Conservation (phyloP, 345 rosid genomes). For the Barbarea vulgaris region DNA sequence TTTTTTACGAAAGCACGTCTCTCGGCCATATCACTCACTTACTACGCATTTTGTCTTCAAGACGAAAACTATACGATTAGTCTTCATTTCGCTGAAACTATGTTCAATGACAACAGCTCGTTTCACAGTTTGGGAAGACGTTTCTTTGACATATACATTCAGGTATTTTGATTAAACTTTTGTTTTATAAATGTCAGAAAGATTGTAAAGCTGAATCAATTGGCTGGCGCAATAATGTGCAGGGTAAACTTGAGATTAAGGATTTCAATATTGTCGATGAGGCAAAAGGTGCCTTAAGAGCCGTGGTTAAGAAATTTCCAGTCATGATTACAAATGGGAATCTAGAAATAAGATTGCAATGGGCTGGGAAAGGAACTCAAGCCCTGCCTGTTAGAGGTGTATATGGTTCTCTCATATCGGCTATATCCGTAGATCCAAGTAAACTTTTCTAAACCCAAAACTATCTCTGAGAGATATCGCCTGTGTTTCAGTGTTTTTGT, state of each 20-base stretch:
- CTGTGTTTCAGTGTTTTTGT: neutral
- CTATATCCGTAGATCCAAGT: conserved; percentile 51
- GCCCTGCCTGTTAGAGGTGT: conserved; percentile 47
- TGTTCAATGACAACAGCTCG: conserved; percentile 45
- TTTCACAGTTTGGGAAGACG: conserved; percentile 59
- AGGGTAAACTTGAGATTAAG: conserved; percentile 54
- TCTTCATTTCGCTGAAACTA: conserved; percentile 81
- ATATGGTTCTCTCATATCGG: conserved; percentile 72
- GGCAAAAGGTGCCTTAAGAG: conserved; percentile 54
- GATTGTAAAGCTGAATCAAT: neutral
- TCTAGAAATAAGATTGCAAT: conserved; percentile 57
- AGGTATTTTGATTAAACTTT: conserved; percentile 45
- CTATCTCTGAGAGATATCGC: neutral
- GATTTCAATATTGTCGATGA: conserved; percentile 60
- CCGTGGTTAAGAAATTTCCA: conserved; percentile 32
- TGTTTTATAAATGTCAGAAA: neutral
- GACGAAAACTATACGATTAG: conserved; percentile 53
- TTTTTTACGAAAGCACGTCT: conserved; percentile 51
- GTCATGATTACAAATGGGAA: conserved; percentile 37
- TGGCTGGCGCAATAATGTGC: conserved; percentile 26
- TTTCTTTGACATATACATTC: conserved; percentile 65
- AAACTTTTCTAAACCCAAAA: conserved; percentile 18
- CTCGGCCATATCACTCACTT: conserved; percentile 64
- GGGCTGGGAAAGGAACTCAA: conserved; percentile 73
- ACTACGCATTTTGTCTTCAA: conserved; percentile 59